A percentile compares a stretch with the other conserved stretches of the same genome.
These are phyloP conservation scores for Penicillium sp. DNA, from an alignment of 2,329 filamentous ascomycete genomes.

Conservation along the genomic window DNA sequence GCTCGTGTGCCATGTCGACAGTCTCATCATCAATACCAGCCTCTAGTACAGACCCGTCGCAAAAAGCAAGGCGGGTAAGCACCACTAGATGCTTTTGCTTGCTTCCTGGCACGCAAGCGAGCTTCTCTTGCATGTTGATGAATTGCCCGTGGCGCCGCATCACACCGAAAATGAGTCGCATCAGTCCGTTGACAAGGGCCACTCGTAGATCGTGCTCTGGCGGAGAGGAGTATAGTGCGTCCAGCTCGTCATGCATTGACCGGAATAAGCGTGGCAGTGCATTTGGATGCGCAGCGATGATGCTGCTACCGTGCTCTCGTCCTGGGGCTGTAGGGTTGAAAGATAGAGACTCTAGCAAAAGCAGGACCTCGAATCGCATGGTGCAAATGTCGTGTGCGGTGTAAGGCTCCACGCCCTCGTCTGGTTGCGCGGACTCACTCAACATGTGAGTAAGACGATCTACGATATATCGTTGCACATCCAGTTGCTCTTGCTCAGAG, in stretches of 20 bases:
- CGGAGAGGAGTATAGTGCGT: conserved; percentile 55
- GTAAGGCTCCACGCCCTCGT: conserved; percentile 44
- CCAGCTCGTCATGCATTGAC: conserved; percentile 71
- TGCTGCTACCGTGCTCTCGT: conserved; percentile 54
- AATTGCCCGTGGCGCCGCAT: conserved; percentile 59
- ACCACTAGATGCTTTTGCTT: conserved; percentile 79
- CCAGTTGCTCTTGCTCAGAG: conserved; percentile 38
- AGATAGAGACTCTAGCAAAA: conserved; percentile 42
- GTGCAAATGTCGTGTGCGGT: conserved; percentile 38
- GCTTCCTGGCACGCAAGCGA: conserved; percentile 67
- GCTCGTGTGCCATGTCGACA: conserved; percentile 73
- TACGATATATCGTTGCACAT: conserved; percentile 50
- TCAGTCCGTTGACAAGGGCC: conserved; percentile 57
- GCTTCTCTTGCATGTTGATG: conserved; percentile 68
- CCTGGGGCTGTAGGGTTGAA: conserved; percentile 58
- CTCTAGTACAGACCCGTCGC: conserved; percentile 75
- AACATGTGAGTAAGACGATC: conserved; percentile 59
- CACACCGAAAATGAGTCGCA: conserved; percentile 61
- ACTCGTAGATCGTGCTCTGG: conserved; percentile 49
- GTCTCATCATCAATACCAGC: conserved; percentile 73
- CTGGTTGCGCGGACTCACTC: conserved; percentile 50
- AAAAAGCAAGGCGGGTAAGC: conserved; percentile 80
- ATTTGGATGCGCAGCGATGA: conserved; percentile 66
- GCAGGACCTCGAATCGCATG: conserved; percentile 46
- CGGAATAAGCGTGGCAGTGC: conserved; percentile 73